A percentile compares a stretch with the other conserved stretches of the same genome.
Evolutionary conservation across 257 asterid genomes (phyloP).

Genomic region (Cordia subcordata): DNA sequence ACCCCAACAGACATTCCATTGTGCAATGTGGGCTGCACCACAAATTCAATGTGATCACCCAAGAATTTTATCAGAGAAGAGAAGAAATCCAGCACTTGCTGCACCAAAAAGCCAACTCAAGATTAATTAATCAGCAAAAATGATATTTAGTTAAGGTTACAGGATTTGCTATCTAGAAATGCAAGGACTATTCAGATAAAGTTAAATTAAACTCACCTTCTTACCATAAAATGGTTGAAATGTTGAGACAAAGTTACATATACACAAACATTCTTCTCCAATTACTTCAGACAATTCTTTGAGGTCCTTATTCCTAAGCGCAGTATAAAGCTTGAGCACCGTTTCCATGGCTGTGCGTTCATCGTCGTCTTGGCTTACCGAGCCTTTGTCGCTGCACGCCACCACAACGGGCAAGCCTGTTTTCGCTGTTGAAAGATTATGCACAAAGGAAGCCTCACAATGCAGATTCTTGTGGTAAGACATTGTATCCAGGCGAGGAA

Average conservation of each 20-base stretch:
- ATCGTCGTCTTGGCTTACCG: conserved; percentile 18
- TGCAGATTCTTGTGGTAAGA: background rate
- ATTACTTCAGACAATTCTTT: conserved; percentile 49
- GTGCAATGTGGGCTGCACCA: conserved; percentile 44
- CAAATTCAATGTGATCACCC: conserved; percentile 50
- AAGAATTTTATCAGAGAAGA: conserved; percentile 35
- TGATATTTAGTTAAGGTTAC: too few relatives aligned
- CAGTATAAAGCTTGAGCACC: conserved; percentile 59
- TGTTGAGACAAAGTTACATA: conserved; percentile 46
- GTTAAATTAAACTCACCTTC: conserved; percentile 37
- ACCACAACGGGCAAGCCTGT: conserved; percentile 11
- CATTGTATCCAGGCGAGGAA: background rate
- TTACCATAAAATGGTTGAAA: conserved; percentile 57
- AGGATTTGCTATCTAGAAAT: too few relatives aligned
- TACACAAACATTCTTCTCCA: conserved; percentile 66
- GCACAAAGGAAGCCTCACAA: conserved; percentile 1
- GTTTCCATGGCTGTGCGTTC: conserved; percentile 44
- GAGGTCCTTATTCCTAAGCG: conserved; percentile 41
- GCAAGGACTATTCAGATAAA: too few relatives aligned
- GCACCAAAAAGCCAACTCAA: conserved; percentile 10
- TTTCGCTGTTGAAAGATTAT: conserved; percentile 12
- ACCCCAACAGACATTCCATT: conserved; percentile 61
- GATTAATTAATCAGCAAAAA: background rate
- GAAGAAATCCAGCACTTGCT: conserved; percentile 70
- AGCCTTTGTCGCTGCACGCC: conserved; percentile 14